Evolutionary conservation across 2,329 filamentous ascomycete species (phyloP), one percentile per base, ranked within the genome.

Genomic region (Colletotrichum orchidophilum): DNA sequence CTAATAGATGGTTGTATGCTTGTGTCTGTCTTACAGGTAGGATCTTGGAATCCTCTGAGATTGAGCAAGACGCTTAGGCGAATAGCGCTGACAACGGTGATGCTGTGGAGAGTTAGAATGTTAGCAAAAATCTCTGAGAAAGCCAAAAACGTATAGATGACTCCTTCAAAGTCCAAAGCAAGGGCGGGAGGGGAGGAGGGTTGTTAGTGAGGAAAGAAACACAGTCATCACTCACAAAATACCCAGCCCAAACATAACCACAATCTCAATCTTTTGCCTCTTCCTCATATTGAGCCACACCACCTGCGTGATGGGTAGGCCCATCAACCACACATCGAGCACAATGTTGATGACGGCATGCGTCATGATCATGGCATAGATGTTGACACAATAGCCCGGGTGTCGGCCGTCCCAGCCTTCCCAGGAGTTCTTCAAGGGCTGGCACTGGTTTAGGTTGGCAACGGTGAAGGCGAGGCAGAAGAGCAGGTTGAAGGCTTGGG

Each of bases 391-490:
- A 13, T 53, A 67, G 0, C 82, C 82, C 1, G 68, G 59, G 27
- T 71, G 68, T 2, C 33, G 65, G 18, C 69, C 68, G 39, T 80
- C 79, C 81, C 81, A 73, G 8, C 31, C 52, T 15, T 86, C 66
- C 86, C 86, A 87, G 74, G 82, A 81, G 71, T 80, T 84, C 8
- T 75, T 72, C 12, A 87, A 77, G 0, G 84, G 84, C 3, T 76
- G 73, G 75, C 84, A 85, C 60, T 85, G 81, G 15, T 83, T 77
- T 13, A 83, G 72, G 4, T 78, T 80, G n/a, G 79, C 78, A 7
- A 82, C 65, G 57, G 79, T 78, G 64, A 81, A 81, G 49, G 75
- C 78, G 8, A 77, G 66, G 50, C 64, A 71, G 1, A 26, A 42
- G 8, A 62, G 0, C 0, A 63, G 3, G 13, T 73, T 73, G 71